Evolutionary conservation across 495 filamentous ascomycete genomes (phyloP), one percentile per base, ranked within the genome.

Genomic region (Hypoxylon lienhwacheense): DNA sequence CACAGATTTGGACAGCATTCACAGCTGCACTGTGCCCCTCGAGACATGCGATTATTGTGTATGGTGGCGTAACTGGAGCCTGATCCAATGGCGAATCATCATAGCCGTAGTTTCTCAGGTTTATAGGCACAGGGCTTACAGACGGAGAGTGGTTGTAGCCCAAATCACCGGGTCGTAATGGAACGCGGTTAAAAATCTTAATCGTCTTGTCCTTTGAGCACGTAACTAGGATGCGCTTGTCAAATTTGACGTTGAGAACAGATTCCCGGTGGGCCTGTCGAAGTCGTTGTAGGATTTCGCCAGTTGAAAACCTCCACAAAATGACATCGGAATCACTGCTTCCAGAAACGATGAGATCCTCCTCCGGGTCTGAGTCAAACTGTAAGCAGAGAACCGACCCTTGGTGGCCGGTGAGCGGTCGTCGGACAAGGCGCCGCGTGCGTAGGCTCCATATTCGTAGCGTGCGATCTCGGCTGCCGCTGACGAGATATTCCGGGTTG

Each of bases 191-290:
- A 84, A 95, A 99, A 7, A 97, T 81, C 62, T 96, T 97, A 71
- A 99, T 93, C 0, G 87, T 84, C 62, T 91, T 91, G 69, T 99
- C 93, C 65, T 97, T 99, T 43, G 91, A 96, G 67, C 93, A 97
- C 1, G 93, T 99, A 5, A 97, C 89, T 15, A 99, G 77, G 57
- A 90, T 95, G 4, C 88, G 82, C 53, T 89, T 82, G 60, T 96
- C 90, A 65, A 97, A 99, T 56, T 87, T 83, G 40, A 99, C 84
- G 65, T 97, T 97, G n/a, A 99, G 73, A 1, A 99, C 90, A 0
- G 91, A 92, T 68, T 99, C 92, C 12, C 75, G 70, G 64, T 99
- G 93, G 0, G 95, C 95, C 21, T 81, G 73, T 4, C 70, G 65
- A 5, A 97, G 80, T 41, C 81, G 81, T 59, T 89, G 84, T 12